Base-by-base conservation (phyloP, 1,284 basidiomycete species). In the Pseudozyma flocculosa region DNA sequence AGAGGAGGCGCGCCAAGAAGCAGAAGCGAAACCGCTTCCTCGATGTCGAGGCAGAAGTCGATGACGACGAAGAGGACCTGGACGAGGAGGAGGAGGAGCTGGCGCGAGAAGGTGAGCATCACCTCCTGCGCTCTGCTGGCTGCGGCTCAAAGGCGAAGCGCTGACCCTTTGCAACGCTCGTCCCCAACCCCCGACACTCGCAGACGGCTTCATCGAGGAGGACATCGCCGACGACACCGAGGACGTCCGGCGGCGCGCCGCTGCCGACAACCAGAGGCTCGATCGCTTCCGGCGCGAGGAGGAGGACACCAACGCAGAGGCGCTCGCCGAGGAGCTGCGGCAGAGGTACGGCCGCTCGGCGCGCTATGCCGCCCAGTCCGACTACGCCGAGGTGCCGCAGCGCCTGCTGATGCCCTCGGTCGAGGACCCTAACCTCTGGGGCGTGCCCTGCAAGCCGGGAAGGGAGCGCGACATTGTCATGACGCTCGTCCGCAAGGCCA, bases 401-500 rank as follows among this genome's bases (percentile, higher is more conserved):
- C 85, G 92, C n/a, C 80, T 96, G 43, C 83, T 95, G 40, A 97
- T 98, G 93, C 94, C 94, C 32, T 90, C 88, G 15, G 92, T 96
- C 8, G 88, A 95, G 56, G 94, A 98, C 78, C 90, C 94, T 7
- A 93, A 86, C 75, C 81, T 99, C 66, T 99, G 92, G 92, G 92
- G 93, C 80, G 87, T 98, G 48, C 85, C 89, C 67, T 92, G 94
- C 70, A 92, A 92, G 91, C 85, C 87, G 44, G 93, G 94, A 17
- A 86, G 91, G 56, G 94, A 98, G 80, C 85, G 89, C 39, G 90
- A 93, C 45, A 87, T 98, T 54, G 88, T 95, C 40, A 89, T 92
- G 78, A 92, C 90, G 77, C 85, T 99, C 47, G 92, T 96, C 84
- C 87, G 92, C 63, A 96, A 96, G 79, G 85, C 88, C 19, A 83